These are phyloP conservation scores for Hibiscus mutabilis DNA, from an alignment of 345 rosid species.

Conservation along the genomic window DNA sequence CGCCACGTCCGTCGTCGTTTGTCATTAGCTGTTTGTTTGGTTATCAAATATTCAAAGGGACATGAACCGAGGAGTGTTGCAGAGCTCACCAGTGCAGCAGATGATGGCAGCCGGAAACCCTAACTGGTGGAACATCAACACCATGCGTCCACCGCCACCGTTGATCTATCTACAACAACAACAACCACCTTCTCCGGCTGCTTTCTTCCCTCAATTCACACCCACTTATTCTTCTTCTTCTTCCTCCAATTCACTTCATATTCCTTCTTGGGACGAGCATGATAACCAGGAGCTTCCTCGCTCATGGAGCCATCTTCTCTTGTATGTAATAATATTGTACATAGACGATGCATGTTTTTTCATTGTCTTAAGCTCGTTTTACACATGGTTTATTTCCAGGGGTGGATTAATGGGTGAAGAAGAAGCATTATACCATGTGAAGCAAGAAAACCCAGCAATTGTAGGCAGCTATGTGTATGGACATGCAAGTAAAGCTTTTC, in stretches of 20 bases:
- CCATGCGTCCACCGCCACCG: slow-evolving; percentile 42
- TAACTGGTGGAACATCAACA: slow-evolving; percentile 74
- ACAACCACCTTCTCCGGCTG: slow-evolving; percentile 19
- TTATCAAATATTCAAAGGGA: neutral
- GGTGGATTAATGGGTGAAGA: slow-evolving; percentile 65
- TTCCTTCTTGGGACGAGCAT: slow-evolving; percentile 50
- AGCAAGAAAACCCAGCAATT: slow-evolving; percentile 46
- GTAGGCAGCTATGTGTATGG: slow-evolving; percentile 34
- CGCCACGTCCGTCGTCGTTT: neutral
- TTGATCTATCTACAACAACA: neutral
- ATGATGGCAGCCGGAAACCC: slow-evolving; percentile 82
- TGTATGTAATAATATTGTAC: slow-evolving; percentile 21
- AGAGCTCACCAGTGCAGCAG: slow-evolving; percentile 76
- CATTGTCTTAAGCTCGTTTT: neutral
- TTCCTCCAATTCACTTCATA: neutral
- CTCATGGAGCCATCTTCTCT: slow-evolving; percentile 68
- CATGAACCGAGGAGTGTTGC: slow-evolving; percentile 72
- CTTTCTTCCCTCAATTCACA: neutral
- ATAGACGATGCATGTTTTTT: neutral
- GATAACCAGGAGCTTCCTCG: slow-evolving; percentile 68
- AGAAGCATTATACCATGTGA: slow-evolving; percentile 45
- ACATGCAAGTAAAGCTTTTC: slow-evolving; percentile 36
- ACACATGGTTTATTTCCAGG: slow-evolving; percentile 21
- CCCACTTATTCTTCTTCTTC: neutral
- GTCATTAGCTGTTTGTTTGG: too few relatives aligned